phyloP scores from a whole-genome alignment of 768 basidiomycete genomes.

The Dentipellis fragilis region DNA sequence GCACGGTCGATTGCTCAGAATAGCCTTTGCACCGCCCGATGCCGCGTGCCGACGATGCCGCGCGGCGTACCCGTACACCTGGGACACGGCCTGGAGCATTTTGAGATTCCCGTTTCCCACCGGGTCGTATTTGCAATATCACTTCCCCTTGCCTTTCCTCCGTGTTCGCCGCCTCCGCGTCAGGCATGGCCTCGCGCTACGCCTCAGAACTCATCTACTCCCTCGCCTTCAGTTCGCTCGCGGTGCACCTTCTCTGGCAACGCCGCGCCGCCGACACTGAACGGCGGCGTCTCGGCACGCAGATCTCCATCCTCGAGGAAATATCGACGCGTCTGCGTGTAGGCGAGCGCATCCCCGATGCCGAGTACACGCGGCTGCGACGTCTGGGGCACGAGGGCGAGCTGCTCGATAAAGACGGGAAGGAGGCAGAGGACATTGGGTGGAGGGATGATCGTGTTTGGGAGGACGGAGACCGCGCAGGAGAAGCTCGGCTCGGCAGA shows the following conservation, averaged over 20 bases:
- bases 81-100: background rate
- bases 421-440: constrained; percentile 11
- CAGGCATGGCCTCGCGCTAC: constrained; percentile 26
- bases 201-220: constrained; percentile 58
- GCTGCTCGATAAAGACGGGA: background rate
- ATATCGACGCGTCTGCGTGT: constrained; percentile 42
- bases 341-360: constrained; percentile 31
- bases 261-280: constrained; percentile 42
- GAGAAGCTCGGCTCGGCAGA: constrained; percentile 12
- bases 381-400: constrained; percentile 33
- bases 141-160: background rate
- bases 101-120: too few species aligned
- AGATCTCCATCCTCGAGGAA: constrained; percentile 52
- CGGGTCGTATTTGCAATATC: background rate
- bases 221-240: constrained; percentile 53
- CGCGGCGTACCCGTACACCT: background rate
- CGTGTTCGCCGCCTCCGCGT: background rate
- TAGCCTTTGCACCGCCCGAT: background rate
- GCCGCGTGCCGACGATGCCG: background rate
- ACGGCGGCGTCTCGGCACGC: constrained; percentile 30
- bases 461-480: constrained; percentile 11
- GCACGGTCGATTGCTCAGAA: background rate
- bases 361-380: constrained; percentile 44
- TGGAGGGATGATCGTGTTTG: constrained; percentile 23
- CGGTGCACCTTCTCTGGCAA: constrained; percentile 54